Evolutionary conservation across 768 basidiomycete species (phyloP).

Genomic region (Hirschioporus abietinus): DNA sequence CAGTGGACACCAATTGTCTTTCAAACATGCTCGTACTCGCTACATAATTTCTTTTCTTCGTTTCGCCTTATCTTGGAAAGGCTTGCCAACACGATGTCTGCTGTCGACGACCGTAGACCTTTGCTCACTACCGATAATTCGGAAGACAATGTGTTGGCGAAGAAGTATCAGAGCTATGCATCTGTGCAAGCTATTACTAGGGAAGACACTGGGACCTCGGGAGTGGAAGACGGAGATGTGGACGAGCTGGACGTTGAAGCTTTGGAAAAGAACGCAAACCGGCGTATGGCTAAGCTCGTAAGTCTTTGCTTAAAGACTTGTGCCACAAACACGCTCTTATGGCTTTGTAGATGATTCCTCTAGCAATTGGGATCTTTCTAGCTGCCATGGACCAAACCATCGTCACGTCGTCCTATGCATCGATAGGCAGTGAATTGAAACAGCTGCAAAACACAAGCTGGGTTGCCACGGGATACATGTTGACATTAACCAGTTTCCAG

Average conservation of each 20-base stretch:
- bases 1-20: too few relatives aligned
- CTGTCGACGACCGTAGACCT: not conserved
- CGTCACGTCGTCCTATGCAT: slow-evolving; percentile 27
- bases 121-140: not conserved
- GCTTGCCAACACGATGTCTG: not conserved
- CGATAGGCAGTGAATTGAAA: slow-evolving; percentile 43
- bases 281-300: not conserved
- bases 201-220: not conserved
- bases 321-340: not conserved
- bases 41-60: too few relatives aligned
- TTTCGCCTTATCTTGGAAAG: too few relatives aligned
- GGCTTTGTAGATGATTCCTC: slow-evolving; percentile 21
- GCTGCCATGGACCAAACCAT: slow-evolving; percentile 29
- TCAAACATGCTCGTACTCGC: too few relatives aligned
- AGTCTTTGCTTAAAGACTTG: not conserved
- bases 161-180: not conserved
- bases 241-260: not conserved
- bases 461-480: slow-evolving; percentile 60
- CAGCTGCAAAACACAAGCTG: slow-evolving; percentile 62
- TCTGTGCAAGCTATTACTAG: not conserved
- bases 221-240: not conserved
- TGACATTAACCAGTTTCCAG: slow-evolving; percentile 59
- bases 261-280: not conserved
- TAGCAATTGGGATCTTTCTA: slow-evolving; percentile 27
- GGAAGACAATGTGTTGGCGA: not conserved